These are phyloP conservation scores for Adansonia digitata DNA, from an alignment of 345 rosid species.

Conservation along the genomic window DNA sequence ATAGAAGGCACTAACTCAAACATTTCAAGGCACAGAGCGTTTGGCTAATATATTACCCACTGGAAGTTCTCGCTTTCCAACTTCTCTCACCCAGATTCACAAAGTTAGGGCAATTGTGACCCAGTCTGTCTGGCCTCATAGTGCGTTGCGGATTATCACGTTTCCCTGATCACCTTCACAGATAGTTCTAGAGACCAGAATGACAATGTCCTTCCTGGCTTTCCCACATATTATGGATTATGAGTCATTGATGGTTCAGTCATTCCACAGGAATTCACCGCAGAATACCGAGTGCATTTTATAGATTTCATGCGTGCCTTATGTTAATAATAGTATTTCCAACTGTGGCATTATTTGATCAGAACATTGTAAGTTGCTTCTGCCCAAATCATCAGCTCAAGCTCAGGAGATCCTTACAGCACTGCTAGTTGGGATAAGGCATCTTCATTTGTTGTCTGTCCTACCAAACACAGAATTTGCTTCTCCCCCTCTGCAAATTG, in stretches of 20 bases:
- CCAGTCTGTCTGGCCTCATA: conserved; percentile 38
- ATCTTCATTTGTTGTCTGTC: conserved; percentile 65
- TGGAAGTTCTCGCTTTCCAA: conserved; percentile 84
- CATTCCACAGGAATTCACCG: conserved; percentile 46
- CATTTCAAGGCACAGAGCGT: conserved; percentile 77
- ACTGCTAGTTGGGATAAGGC: conserved; percentile 73
- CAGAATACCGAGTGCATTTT: conserved; percentile 44
- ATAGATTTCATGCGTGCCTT: conserved; percentile 74
- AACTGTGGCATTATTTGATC: conserved; percentile 67
- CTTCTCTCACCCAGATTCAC: conserved; percentile 69
- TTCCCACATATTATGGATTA: conserved; percentile 60
- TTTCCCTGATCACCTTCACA: conserved; percentile 59
- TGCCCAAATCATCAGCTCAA: conserved; percentile 64
- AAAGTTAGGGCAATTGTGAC: conserved; percentile 65
- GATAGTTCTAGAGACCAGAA: conserved; percentile 66
- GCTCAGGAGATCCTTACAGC: conserved; percentile 61
- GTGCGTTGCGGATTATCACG: conserved; percentile 59
- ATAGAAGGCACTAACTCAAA: conserved; percentile 72
- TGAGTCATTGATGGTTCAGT: conserved; percentile 81
- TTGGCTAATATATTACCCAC: conserved; percentile 84
- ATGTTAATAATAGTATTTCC: conserved; percentile 70
- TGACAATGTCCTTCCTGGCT: conserved; percentile 60
- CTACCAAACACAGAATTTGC: conserved; percentile 77
- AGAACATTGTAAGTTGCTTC: conserved; percentile 62
- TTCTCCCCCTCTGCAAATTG: conserved; percentile 50